Conservation (phyloP, 148 eudicot genomes). For the Rhododendron ferrugineum region DNA sequence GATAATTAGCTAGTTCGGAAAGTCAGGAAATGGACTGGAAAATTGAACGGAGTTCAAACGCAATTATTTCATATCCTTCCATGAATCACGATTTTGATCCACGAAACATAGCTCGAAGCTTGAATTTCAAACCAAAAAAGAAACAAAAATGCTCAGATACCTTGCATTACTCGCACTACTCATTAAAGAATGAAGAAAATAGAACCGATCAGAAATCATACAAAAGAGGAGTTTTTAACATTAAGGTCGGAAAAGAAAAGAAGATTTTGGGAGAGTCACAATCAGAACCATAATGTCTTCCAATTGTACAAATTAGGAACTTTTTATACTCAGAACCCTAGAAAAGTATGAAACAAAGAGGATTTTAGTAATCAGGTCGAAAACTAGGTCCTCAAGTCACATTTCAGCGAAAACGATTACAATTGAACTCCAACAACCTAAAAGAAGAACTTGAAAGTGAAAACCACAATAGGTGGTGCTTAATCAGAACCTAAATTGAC, state of each 20-base stretch:
- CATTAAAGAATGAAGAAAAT: background rate
- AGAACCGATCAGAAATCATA: background rate
- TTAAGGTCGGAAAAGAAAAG: background rate
- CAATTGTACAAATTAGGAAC: background rate
- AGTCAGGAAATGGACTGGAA: background rate
- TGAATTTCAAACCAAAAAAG: background rate
- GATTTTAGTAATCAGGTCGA: background rate
- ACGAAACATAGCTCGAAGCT: background rate
- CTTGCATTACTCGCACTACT: background rate
- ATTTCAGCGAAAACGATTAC: background rate
- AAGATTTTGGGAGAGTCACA: background rate
- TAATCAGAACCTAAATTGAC: background rate
- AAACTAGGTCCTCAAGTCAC: conserved; percentile 18
- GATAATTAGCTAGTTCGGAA: background rate
- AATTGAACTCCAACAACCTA: conserved; percentile 15
- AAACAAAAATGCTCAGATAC: background rate
- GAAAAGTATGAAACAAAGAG: background rate
- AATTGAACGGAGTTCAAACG: background rate
- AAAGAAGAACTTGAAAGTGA: background rate
- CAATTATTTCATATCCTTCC: background rate
- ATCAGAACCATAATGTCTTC: background rate
- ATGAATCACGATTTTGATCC: background rate
- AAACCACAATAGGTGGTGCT: background rate
- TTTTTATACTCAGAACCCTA: background rate
- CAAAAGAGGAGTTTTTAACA: background rate